These are phyloP conservation scores for Ophiocordyceps australis DNA, from an alignment of 2,329 filamentous ascomycete species.

Conservation along the genomic window DNA sequence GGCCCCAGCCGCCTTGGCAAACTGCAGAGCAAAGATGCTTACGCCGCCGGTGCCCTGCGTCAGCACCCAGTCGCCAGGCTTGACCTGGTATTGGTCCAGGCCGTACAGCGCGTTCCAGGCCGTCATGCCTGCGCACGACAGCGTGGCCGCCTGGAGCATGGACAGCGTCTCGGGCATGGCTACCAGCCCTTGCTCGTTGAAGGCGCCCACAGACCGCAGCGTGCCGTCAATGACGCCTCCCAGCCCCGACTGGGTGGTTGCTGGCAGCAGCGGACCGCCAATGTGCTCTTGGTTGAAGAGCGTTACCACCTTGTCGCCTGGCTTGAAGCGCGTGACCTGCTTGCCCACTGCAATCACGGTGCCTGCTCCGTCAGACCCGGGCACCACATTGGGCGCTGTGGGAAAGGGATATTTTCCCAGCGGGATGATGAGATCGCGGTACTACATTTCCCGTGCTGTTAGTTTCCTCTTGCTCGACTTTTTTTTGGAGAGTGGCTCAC, in stretches of 20 bases:
- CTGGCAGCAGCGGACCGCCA: constrained; percentile 18
- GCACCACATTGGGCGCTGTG: constrained; percentile 21
- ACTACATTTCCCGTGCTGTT: constrained; percentile 9
- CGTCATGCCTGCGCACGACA: constrained; percentile 43
- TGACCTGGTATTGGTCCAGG: constrained; percentile 22
- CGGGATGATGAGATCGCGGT: constrained; percentile 32
- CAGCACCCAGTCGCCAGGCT: constrained; percentile 39
- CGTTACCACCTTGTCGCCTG: constrained; percentile 36
- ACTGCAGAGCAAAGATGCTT: constrained; percentile 43
- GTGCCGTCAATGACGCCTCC: constrained; percentile 52
- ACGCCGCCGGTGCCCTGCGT: constrained; percentile 58
- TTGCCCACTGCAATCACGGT: constrained; percentile 31
- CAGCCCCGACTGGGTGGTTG: constrained; percentile 32
- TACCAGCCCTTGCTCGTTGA: constrained; percentile 51
- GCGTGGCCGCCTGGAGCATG: constrained; percentile 33
- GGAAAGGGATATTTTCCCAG: constrained; percentile 15
- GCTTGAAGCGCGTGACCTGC: constrained; percentile 26
- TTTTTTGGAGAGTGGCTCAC: constrained; percentile 6
- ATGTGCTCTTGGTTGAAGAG: constrained; percentile 42
- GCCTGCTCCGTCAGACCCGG: constrained; percentile 34
- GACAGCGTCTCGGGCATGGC: constrained; percentile 36
- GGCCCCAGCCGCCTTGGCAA: constrained; percentile 29
- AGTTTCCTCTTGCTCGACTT: no score
- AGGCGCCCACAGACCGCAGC: constrained; percentile 48
- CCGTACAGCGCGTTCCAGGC: constrained; percentile 51